Evolutionary conservation across 1,284 basidiomycete species (phyloP), one percentile per base, ranked within the genome.

Genomic region (Thecaphora frezii): DNA sequence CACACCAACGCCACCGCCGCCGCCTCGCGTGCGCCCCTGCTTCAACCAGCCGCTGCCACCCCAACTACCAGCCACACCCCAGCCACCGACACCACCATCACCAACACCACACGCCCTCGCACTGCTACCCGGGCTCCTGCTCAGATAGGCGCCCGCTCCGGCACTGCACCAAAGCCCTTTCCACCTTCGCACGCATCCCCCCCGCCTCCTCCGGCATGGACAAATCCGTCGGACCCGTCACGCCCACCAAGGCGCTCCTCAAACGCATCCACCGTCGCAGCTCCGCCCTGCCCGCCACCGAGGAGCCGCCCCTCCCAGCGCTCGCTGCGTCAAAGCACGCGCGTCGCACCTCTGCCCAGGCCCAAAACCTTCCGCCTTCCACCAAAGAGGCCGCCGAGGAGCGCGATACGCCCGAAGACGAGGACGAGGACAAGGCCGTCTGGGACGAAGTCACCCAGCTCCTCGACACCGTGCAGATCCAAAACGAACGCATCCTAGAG

Each of bases 221-320:
- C 33, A 36, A 36, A 16, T 36, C 33, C 12, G 4, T 16, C 12
- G 62, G 54, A 60, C 23, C 30, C 57, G 14, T 50, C 51, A 40
- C 51, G 51, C 41, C 39, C 51, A 14, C 51, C 65, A 42, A 60
- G 37, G 60, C 63, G 12, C 53, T 68, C 49, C 66, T 68, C 45
- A 64, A 60, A n/a, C 61, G 66, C 43, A 68, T 68, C n/a, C 51
- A 64, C 30, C 46, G 66, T 13, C 56, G 66, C 30, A 59, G 57
- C 57, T 64, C 66, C 38, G 43, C 60, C 46, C 60, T 63, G 2
- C 59, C 60, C 4, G 44, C 54, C 22, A 51, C 38, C 37, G 54
- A 63, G 18, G 47, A 48, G 19, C 46, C 54, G 3, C 48, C 50
- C 2, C 54, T 60, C 13, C 45, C 51, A 5, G 36, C 52, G 23